Conservation (phyloP, 352 stramenopile species). For the Phytopythium cucurbitacearum region DNA sequence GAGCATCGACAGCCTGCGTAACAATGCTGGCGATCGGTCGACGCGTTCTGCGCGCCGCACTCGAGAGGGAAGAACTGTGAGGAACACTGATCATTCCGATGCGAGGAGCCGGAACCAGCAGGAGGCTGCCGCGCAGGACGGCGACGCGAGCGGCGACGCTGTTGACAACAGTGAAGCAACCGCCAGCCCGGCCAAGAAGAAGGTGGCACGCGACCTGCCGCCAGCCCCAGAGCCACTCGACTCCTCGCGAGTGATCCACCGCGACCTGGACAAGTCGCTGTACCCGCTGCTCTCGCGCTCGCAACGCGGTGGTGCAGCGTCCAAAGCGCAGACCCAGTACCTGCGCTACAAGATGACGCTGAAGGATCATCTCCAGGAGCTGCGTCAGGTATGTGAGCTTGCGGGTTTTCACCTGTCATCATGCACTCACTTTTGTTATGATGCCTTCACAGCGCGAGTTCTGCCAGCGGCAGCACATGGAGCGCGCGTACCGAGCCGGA, state of each 20-base stretch:
- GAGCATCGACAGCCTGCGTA: slow-evolving; percentile 18
- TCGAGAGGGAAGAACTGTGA: background rate
- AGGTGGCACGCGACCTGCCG: slow-evolving; percentile 16
- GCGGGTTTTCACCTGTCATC: background rate
- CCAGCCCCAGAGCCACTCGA: slow-evolving; percentile 8
- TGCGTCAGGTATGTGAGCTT: slow-evolving; percentile 29
- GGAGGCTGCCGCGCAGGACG: slow-evolving; percentile 21
- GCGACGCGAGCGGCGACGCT: slow-evolving; percentile 6
- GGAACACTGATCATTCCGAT: background rate
- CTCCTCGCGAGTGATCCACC: slow-evolving; percentile 1
- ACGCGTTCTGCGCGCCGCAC: background rate
- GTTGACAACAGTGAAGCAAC: slow-evolving; percentile 4
- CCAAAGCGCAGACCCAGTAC: slow-evolving; percentile 41
- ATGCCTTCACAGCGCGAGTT: slow-evolving; percentile 34
- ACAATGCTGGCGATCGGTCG: too few species aligned
- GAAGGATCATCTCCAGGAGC: slow-evolving; percentile 61
- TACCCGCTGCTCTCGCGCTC: slow-evolving; percentile 39
- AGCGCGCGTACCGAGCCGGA: slow-evolving; percentile 52
- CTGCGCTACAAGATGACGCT: slow-evolving; percentile 67
- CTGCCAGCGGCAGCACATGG: slow-evolving; percentile 55
- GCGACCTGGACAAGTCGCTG: slow-evolving; percentile 16
- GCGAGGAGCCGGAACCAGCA: slow-evolving; percentile 20
- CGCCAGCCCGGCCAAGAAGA: slow-evolving; percentile 33
- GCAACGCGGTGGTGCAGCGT: slow-evolving; percentile 13
- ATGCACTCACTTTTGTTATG: background rate